These are phyloP conservation scores for Eimeria maxima DNA, from an alignment of 169 alveolate genomes.

Conservation along the genomic window DNA sequence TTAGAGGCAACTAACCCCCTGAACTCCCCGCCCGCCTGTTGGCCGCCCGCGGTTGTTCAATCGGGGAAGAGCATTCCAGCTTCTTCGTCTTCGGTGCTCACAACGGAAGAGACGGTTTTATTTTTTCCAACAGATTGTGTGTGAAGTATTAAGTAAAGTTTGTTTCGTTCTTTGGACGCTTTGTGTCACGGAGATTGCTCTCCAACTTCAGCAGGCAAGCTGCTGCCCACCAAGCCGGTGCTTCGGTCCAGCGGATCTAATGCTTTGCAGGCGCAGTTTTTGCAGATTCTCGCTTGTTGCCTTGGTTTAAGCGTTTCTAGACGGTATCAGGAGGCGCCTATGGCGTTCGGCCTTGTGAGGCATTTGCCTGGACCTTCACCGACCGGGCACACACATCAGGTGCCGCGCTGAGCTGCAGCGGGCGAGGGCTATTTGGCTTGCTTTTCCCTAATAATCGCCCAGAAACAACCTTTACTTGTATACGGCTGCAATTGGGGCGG, in stretches of 20 bases:
- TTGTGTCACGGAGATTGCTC: constrained; percentile 50
- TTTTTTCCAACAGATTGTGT: not conserved
- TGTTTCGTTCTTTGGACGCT: constrained; percentile 12
- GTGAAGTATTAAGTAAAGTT: not conserved
- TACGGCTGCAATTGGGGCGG: not conserved
- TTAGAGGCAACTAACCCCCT: constrained; percentile 3
- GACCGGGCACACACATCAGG: constrained; percentile 28
- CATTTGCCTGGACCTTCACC: not conserved
- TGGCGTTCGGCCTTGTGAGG: not conserved
- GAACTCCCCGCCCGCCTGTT: constrained; percentile 51
- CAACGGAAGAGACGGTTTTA: not conserved
- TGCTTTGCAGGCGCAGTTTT: not conserved
- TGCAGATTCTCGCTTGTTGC: not conserved
- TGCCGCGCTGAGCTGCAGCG: not conserved
- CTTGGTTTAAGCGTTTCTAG: not conserved
- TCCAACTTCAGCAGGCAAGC: not conserved
- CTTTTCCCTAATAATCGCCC: not conserved
- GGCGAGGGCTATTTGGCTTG: constrained; percentile 8
- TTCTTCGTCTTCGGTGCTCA: not conserved
- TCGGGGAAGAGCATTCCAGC: not conserved
- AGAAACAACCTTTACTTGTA: not conserved
- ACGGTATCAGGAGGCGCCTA: constrained; percentile 11
- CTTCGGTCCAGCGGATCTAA: constrained; percentile 18
- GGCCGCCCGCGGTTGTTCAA: constrained; percentile 28
- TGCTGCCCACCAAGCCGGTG: constrained; percentile 48